Conservation (phyloP, 2,329 filamentous ascomycete genomes). For the Pyrenochaeta sp. region DNA sequence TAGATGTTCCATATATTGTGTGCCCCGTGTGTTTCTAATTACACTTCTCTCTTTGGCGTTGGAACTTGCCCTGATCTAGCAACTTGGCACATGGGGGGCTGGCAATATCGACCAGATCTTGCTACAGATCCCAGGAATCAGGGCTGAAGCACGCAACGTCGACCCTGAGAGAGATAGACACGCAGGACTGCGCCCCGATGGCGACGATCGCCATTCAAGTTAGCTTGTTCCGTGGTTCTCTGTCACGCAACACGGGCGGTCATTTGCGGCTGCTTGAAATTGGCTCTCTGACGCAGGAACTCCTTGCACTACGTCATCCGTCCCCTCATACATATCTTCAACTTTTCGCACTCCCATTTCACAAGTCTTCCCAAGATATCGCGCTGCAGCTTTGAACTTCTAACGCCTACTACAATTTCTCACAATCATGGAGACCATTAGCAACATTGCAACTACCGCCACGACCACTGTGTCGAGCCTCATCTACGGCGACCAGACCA, state of each 20-base stretch:
- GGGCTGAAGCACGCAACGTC: slow-evolving; percentile 5
- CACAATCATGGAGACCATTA: slow-evolving; percentile 48
- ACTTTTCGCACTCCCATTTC: slow-evolving; percentile 10
- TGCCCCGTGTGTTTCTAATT: too few relatives aligned
- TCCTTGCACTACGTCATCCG: slow-evolving; percentile 24
- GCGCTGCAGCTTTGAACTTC: slow-evolving; percentile 1
- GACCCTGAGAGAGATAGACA: slow-evolving; percentile 7
- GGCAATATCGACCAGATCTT: not conserved
- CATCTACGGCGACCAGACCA: slow-evolving; percentile 47
- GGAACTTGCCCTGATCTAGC: slow-evolving; percentile 1
- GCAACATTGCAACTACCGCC: slow-evolving; percentile 39
- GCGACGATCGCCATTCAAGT: slow-evolving; percentile 20
- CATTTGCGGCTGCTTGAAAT: slow-evolving; percentile 16
- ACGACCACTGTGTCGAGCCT: slow-evolving; percentile 42
- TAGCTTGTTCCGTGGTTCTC: slow-evolving; percentile 20
- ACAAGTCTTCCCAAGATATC: slow-evolving; percentile 5
- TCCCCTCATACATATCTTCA: slow-evolving; percentile 17
- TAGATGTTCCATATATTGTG: too few relatives aligned
- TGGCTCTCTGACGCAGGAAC: slow-evolving; percentile 17
- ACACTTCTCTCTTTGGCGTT: too few relatives aligned
- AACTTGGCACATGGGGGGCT: slow-evolving; percentile 4
- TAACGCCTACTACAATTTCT: slow-evolving; percentile 3
- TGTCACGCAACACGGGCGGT: slow-evolving; percentile 13
- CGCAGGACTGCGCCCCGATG: slow-evolving; percentile 16
- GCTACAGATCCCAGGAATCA: slow-evolving; percentile 7